These are phyloP conservation scores for Auricularia heimuer DNA, from an alignment of 768 basidiomycete genomes.

Conservation along the genomic window DNA sequence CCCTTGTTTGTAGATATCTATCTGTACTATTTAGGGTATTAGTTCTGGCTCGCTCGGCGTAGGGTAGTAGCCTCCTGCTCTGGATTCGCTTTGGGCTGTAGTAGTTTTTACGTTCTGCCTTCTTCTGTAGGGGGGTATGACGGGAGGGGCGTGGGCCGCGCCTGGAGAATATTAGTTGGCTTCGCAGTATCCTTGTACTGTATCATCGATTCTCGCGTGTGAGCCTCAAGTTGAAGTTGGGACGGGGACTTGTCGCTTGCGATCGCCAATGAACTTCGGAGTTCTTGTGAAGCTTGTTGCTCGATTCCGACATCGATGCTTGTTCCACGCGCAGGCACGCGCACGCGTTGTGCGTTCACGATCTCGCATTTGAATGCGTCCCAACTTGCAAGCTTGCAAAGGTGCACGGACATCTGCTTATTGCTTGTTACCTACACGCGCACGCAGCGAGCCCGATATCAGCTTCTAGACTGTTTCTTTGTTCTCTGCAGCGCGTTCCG, in stretches of 20 bases:
- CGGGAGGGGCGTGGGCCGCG: background rate
- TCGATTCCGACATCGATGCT: too few species aligned
- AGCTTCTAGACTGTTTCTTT: too few species aligned
- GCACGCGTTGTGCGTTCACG: too few species aligned
- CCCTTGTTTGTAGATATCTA: background rate
- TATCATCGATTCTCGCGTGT: background rate
- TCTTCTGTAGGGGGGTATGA: background rate
- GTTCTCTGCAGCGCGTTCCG: too few species aligned
- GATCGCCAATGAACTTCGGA: too few species aligned
- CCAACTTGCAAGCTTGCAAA: too few species aligned
- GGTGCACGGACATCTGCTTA: too few species aligned
- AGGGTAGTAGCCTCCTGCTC: background rate
- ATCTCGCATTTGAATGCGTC: too few species aligned
- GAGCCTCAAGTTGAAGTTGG: background rate
- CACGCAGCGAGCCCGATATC: too few species aligned
- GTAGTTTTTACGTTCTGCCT: background rate
- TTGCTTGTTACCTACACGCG: too few species aligned
- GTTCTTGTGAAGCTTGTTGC: too few species aligned
- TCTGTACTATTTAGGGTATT: background rate
- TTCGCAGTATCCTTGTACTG: background rate
- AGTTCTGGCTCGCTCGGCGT: background rate
- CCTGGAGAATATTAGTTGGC: slow-evolving; percentile 2
- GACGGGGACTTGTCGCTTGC: background rate
- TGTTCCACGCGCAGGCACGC: too few species aligned
- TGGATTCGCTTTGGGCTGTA: background rate